Base-by-base conservation (phyloP, 495 filamentous ascomycete species). In the Chaetomium tenue region DNA sequence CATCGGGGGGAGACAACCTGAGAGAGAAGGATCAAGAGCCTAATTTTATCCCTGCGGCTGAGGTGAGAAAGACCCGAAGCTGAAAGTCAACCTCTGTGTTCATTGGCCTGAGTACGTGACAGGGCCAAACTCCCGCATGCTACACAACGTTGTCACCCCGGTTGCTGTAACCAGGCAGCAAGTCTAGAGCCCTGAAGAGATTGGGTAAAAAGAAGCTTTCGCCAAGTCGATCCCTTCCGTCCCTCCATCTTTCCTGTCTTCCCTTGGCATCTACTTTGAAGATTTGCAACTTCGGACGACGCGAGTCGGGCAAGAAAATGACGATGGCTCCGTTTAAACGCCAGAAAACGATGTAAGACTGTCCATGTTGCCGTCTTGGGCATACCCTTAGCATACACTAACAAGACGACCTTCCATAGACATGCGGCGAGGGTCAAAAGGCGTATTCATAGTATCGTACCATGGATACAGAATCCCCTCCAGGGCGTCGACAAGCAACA, bases 391-490 rank as follows among this genome's bases (percentile, higher is more conserved):
- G 33, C 11, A 37, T 12, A 11, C 8, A 37, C 33, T 6, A 37
- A 3, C 11, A 37, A 37, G 5, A 37, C 1, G 33, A 8, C 5
- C 33, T 12, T 5, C 44, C n/a, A 9, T 20, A 63, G 61, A 28
- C 51, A 61, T 51, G 56, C 62, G 30, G 46, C 61, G 3, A 42
- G 58, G 13, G 8, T 23, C 12, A 70, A 67, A 42, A 48, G 68
- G 5, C 65, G 68, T 13, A 66, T 70, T 20, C 68, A 70, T 50
- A 60, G n/a, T 2, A 58, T 65, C 25, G 65, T 65, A 25, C 68
- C 68, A 23, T 70, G 68, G 68, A 70, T 70, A 15, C 28, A 65
- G 42, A 70, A 70, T 20, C 68, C 68, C 3, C 68, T 70, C 47
- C 68, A 70, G 46, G 68, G 68, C 46, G 68, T 70, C 40, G 65